A percentile compares a stretch with the other conserved stretches of the same genome.
Evolutionary conservation across 2,329 filamentous ascomycete species (phyloP).

Genomic region (Trichophyton benhamiae): DNA sequence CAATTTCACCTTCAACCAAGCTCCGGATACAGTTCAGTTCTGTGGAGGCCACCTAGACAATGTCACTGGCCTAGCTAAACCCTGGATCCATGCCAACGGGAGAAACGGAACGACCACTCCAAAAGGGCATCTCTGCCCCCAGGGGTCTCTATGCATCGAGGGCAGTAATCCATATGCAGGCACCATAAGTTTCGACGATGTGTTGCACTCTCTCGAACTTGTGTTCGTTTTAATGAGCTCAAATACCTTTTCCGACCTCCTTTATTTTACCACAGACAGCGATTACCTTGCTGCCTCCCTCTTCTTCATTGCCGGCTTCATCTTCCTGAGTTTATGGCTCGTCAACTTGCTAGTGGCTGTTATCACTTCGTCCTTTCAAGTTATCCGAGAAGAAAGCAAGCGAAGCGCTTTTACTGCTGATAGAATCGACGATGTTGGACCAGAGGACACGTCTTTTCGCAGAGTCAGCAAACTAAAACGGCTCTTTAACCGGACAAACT

Average conservation of each 20-base stretch:
- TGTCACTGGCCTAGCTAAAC: slow-evolving; percentile 43
- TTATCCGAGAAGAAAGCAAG: slow-evolving; percentile 92
- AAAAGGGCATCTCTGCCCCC: slow-evolving; percentile 84
- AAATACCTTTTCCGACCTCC: slow-evolving; percentile 88
- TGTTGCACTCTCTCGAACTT: slow-evolving; percentile 77
- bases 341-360: slow-evolving; percentile 91
- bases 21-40: slow-evolving; percentile 56
- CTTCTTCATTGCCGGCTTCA: slow-evolving; percentile 59
- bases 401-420: slow-evolving; percentile 82
- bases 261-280: slow-evolving; percentile 85
- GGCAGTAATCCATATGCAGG: slow-evolving; percentile 65
- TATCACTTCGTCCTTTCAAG: slow-evolving; percentile 95
- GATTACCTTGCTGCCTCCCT: slow-evolving; percentile 80
- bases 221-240: slow-evolving; percentile 98
- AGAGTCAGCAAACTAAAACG: slow-evolving; percentile 47
- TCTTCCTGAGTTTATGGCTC: slow-evolving; percentile 92
- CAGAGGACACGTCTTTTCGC: slow-evolving; percentile 24
- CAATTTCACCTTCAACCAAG: slow-evolving; percentile 33
- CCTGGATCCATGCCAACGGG: slow-evolving; percentile 56
- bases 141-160: slow-evolving; percentile 71
- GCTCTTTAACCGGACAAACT: slow-evolving; percentile 59
- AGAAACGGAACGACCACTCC: slow-evolving; percentile 36
- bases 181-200: slow-evolving; percentile 92
- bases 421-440: slow-evolving; percentile 41
- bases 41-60: slow-evolving; percentile 72